Evolutionary conservation across 805 yeast species (phyloP).

Genomic region (Suhomyces sp.): DNA sequence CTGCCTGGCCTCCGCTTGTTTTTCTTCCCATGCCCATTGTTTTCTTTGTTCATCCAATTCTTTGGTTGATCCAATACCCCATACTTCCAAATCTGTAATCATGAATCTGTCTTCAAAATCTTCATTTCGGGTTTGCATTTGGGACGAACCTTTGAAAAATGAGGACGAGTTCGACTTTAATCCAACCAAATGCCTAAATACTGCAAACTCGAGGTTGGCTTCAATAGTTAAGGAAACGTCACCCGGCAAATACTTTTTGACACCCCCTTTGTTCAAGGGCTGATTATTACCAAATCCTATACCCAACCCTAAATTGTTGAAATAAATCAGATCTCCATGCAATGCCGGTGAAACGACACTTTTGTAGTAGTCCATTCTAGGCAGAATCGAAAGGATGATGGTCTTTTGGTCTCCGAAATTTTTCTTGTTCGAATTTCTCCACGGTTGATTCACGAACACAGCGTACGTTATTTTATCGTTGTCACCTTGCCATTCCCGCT

Average conservation of each 20-base stretch:
- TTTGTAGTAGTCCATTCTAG: conserved; percentile 55
- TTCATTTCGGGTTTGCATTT: conserved; percentile 12
- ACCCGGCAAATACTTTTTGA: conserved; percentile 59
- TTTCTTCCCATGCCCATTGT: conserved; percentile 89
- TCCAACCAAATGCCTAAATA: conserved; percentile 68
- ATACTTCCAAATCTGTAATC: conserved; percentile 78
- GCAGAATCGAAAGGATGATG: conserved; percentile 64
- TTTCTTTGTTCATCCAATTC: conserved; percentile 75
- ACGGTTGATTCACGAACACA: conserved; percentile 64
- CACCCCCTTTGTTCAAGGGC: conserved; percentile 51
- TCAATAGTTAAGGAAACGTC: conserved; percentile 80
- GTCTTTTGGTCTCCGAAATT: conserved; percentile 66
- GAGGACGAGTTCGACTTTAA: conserved; percentile 19
- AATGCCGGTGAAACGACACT: conserved; percentile 30
- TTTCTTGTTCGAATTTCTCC: conserved; percentile 72
- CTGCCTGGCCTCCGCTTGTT: conserved; percentile 78
- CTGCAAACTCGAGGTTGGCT: conserved; percentile 73
- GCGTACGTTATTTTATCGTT: conserved; percentile 56
- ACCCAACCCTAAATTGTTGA: conserved; percentile 74
- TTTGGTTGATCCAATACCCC: conserved; percentile 85
- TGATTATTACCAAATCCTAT: conserved; percentile 77
- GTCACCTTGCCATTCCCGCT: conserved; percentile 37
- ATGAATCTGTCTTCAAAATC: conserved; percentile 68
- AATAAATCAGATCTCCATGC: conserved; percentile 50
- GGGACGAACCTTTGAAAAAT: conserved; percentile 28